Evolutionary conservation across 208 protist genomes (phyloP).

Genomic region (Phytomonas sp.): DNA sequence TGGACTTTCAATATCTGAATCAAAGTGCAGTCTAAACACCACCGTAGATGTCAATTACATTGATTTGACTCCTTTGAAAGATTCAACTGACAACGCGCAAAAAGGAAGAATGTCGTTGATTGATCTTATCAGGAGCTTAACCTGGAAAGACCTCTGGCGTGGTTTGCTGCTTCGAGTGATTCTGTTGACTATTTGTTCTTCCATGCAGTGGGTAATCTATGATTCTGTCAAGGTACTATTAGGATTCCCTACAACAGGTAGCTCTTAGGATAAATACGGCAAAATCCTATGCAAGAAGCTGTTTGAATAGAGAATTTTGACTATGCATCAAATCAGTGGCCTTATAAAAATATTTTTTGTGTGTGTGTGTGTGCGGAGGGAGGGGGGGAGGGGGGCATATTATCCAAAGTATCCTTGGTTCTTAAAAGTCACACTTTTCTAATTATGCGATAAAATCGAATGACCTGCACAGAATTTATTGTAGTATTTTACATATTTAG

Average conservation of each 20-base stretch:
- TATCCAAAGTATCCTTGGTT: too few relatives aligned
- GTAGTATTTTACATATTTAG: too few relatives aligned
- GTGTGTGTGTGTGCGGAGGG: too few relatives aligned
- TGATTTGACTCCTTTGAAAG: not conserved
- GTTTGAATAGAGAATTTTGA: not conserved
- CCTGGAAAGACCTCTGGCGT: conserved; percentile 54
- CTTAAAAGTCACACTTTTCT: too few relatives aligned
- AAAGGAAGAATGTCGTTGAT: not conserved
- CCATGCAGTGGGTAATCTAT: conserved; percentile 93
- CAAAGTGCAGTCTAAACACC: not conserved
- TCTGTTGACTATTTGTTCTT: conserved; percentile 92
- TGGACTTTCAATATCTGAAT: not conserved
- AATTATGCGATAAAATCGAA: too few relatives aligned
- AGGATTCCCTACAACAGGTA: conserved; percentile 47
- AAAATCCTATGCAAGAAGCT: not conserved
- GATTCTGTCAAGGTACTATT: conserved; percentile 78
- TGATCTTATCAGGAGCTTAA: conserved; percentile 18
- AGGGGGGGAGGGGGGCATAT: too few relatives aligned
- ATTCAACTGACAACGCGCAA: conserved; percentile 1
- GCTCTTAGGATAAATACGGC: not conserved
- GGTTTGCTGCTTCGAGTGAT: conserved; percentile 87
- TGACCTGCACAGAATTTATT: too few relatives aligned
- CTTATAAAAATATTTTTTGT: too few relatives aligned
- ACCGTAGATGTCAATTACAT: not conserved
- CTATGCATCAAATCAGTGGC: too few relatives aligned